Evolutionary conservation across 805 yeast species (phyloP), one percentile per base, ranked within the genome.

Genomic region (Candida chauliodis): DNA sequence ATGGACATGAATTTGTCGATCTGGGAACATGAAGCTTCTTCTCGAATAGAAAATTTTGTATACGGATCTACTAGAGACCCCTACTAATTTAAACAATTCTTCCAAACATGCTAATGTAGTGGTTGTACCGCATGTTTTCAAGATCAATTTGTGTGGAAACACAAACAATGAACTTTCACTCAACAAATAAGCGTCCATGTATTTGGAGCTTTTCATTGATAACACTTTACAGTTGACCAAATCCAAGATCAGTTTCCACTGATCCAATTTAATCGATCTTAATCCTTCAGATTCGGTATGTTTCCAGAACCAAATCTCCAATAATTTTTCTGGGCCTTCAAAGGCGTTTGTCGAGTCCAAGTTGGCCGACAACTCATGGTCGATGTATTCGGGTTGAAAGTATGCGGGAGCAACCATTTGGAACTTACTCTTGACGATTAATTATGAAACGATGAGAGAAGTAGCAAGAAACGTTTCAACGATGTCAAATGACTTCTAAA

Each of bases 51-150:
- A 89, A 5, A 88, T 79, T 49, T 83, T 76, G 61, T 73, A 75
- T 19, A 60, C 56, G 5, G 41, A 35, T 22, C 40, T 38, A 16
- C 45, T 19, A 10, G 36, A 38, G 5, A 40, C 11, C 5, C 27
- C 29, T n/a, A 63, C 59, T 11, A 50, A 48, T 33, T 76, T 75
- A 44, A 85, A 76, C 36, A 91, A 61, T 36, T 76, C 72, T 19
- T 77, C 78, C 19, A 91, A 61, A 48, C 96, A 91, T 17, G 79
- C 75, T 41, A 91, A 71, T 1, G 96, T 83, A 1, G 96, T 88
- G 1, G 98, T 91, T 3, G 97, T 90, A 6, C 99, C 99, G 59
- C 99, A 91, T 4, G 99, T 91, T 61, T 91, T 91, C 55, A 91
- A 71, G 35, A 91, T 79, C 45, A 93, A 51, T 58, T 85, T 88